Base-by-base conservation (phyloP, 2,329 filamentous ascomycete genomes). In the Seiridium cupressi region DNA sequence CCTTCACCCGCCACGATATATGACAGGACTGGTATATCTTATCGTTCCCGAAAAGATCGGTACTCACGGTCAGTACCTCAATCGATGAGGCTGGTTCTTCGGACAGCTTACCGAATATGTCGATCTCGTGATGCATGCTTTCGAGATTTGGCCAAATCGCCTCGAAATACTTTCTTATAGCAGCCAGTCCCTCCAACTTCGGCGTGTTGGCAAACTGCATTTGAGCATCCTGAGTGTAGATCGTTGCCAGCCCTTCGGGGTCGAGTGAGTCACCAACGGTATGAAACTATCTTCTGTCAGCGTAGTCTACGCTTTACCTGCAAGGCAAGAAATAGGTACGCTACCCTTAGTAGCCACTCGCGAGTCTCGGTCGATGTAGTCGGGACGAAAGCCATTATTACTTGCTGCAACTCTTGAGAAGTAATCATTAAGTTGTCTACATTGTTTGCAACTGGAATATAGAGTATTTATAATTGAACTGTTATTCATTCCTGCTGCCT, bases 21-120 rank as follows among this genome's bases (percentile, higher is more conserved):
- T 62, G 62, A 34, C 66, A 68, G 38, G 63, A 53, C 44, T 65
- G 62, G 40, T 67, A 67, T 55, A 67, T 68, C 58, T 58, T 65
- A 44, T 67, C 62, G 7, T 60, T 44, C 8, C 56, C 64, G 8
- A 65, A 46, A 51, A 67, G 59, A 44, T 68, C 65, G 66, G 8
- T 9, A 18, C 6, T 40, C 18, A 18, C 11, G 2, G 49, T 55
- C 31, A 38, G 40, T 11, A 11, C 31, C 5, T 42, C 9, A 18
- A 44, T 6, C 9, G 34, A 11, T 36, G 3, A 3, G 36, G 10
- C 5, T 4, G 48, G 26, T 4, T 42, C 32, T n/a, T 9, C 53
- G 13, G 6, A 54, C 0, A 3, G 49, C 64, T 18, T 60, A 68
- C 66, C 65, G 36, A 64, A 66, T 18, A 47, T 58, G 18, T 64